Evolutionary conservation across 2,329 filamentous ascomycete genomes (phyloP).

Genomic region (Chaetothyriales sp.): DNA sequence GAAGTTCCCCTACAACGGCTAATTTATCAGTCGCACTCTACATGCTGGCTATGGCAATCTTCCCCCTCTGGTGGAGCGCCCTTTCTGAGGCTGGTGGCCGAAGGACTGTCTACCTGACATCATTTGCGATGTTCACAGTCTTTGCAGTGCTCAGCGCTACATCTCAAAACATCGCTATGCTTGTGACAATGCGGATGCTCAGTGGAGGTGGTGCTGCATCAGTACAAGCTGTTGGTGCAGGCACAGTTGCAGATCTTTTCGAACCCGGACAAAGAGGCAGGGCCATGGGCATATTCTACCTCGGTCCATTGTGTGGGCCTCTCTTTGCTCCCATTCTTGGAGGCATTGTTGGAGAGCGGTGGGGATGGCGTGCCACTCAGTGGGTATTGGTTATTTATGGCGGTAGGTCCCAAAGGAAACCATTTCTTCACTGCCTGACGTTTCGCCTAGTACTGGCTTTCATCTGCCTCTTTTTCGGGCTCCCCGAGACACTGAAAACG

Average conservation of each 20-base stretch:
- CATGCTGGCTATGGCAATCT: conserved; percentile 72
- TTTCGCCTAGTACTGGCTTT: conserved; percentile 21
- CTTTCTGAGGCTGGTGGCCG: conserved; percentile 61
- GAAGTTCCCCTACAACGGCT: conserved; percentile 50
- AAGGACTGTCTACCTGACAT: conserved; percentile 63
- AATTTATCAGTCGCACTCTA: conserved; percentile 69
- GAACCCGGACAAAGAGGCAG: conserved; percentile 55
- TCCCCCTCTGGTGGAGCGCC: conserved; percentile 75
- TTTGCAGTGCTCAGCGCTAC: conserved; percentile 59
- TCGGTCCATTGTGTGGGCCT: conserved; percentile 63
- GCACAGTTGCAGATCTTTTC: conserved; percentile 73
- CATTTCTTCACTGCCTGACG: conserved; percentile 1
- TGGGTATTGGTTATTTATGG: conserved; percentile 67
- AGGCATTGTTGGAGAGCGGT: conserved; percentile 53
- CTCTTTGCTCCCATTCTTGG: conserved; percentile 65
- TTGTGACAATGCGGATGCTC: conserved; percentile 62
- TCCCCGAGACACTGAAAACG: conserved; percentile 30
- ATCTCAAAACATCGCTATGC: conserved; percentile 57
- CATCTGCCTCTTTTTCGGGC: conserved; percentile 28
- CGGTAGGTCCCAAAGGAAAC: conserved; percentile 9
- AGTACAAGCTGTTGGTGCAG: conserved; percentile 70
- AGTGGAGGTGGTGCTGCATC: conserved; percentile 65
- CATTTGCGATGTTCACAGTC: conserved; percentile 57
- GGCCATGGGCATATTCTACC: conserved; percentile 75
- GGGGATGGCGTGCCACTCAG: conserved; percentile 63